Evolutionary conservation across 208 protist genomes (phyloP).

Genomic region (Sergeia podlipaevii): DNA sequence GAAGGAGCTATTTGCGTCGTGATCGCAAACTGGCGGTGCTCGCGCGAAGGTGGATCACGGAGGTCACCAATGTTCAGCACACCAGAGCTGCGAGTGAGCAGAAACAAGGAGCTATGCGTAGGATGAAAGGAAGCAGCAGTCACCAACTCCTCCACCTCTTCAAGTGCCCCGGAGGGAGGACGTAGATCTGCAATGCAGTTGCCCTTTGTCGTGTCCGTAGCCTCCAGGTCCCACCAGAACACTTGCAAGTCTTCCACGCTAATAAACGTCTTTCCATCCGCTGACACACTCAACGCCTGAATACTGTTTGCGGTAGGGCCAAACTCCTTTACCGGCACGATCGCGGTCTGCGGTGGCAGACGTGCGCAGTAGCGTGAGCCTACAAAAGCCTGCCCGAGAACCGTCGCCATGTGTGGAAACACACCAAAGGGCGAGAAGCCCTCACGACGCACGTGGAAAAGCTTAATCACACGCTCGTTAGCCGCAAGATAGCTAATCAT

Average conservation of each 20-base stretch:
- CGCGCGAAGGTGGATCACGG: constrained; percentile 63
- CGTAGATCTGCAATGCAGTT: constrained; percentile 71
- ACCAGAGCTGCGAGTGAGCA: constrained; percentile 80
- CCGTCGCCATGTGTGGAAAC: constrained; percentile 62
- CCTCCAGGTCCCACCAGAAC: constrained; percentile 86
- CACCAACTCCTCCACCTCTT: constrained; percentile 80
- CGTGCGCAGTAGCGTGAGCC: constrained; percentile 64
- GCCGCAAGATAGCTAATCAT: constrained; percentile 82
- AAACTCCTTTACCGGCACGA: constrained; percentile 76
- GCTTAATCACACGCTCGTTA: constrained; percentile 86
- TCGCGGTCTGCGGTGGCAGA: constrained; percentile 44
- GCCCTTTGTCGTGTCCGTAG: constrained; percentile 56
- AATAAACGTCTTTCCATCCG: constrained; percentile 80
- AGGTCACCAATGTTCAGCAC: constrained; percentile 83
- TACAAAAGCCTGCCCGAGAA: constrained; percentile 43
- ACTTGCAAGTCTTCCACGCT: constrained; percentile 87
- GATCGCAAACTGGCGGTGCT: constrained; percentile 63
- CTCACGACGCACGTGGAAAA: constrained; percentile 80
- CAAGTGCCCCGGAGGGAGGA: constrained; percentile 54
- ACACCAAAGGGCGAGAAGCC: constrained; percentile 69
- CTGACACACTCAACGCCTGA: constrained; percentile 67
- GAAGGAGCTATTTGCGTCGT: constrained; percentile 44
- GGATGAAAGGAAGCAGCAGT: constrained; percentile 79
- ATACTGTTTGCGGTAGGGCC: constrained; percentile 68
- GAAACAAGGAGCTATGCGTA: constrained; percentile 74